These are phyloP conservation scores for Euphorbia tirucalli DNA, from an alignment of 345 rosid genomes.

Conservation along the genomic window DNA sequence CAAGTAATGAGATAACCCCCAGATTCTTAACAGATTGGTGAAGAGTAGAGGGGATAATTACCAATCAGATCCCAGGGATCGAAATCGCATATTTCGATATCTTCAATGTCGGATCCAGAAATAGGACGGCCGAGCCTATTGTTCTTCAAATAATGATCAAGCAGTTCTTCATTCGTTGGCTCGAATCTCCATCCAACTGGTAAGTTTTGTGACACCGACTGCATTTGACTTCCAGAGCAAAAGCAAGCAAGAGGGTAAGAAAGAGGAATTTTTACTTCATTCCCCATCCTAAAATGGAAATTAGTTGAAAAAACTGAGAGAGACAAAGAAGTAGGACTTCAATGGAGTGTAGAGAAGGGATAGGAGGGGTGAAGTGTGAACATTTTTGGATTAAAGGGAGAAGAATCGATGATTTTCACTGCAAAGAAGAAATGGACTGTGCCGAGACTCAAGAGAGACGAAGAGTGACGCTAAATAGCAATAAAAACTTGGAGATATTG, in stretches of 20 bases:
- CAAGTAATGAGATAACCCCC: not conserved
- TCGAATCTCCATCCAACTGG: conserved; percentile 30
- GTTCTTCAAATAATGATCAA: conserved; percentile 29
- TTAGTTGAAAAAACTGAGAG: not conserved
- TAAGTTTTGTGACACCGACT: not conserved
- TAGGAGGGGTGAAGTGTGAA: not conserved
- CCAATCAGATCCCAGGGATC: conserved; percentile 54
- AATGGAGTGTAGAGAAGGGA: too few species aligned
- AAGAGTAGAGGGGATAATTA: not conserved
- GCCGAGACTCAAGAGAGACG: too few species aligned
- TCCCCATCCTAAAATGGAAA: not conserved
- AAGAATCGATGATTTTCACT: too few species aligned
- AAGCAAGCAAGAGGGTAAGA: too few species aligned
- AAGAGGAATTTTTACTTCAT: not conserved
- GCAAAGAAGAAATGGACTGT: too few species aligned
- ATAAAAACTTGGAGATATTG: too few species aligned
- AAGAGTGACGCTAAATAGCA: too few species aligned
- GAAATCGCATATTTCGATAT: conserved; percentile 31
- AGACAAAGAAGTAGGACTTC: too few species aligned
- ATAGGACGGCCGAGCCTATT: conserved; percentile 22
- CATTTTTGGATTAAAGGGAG: too few species aligned
- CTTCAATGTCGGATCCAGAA: conserved; percentile 18
- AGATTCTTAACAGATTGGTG: too few species aligned
- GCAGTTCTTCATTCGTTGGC: conserved; percentile 38
- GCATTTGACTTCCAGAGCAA: not conserved